Evolutionary conservation across 371 early-diverging fungal species (phyloP).

Genomic region (Mortierella sp.): DNA sequence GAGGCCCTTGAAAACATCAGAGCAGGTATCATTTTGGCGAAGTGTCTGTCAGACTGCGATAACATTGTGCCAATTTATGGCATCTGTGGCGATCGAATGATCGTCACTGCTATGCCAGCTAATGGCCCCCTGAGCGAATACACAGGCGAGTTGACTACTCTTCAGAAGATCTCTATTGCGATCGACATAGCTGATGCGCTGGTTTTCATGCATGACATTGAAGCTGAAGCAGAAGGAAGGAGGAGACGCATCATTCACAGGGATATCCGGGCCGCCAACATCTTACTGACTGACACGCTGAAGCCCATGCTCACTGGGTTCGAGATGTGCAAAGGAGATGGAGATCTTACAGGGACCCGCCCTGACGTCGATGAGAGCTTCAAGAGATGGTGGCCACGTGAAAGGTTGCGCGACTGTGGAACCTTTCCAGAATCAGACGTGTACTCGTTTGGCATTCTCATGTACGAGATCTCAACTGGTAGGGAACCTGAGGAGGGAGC

Average conservation of each 20-base stretch:
- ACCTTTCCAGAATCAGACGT: constrained; percentile 23
- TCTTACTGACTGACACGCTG: constrained; percentile 15
- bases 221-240: neutral
- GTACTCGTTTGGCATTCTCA: constrained; percentile 31
- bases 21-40: constrained; percentile 5
- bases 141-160: neutral
- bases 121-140: constrained; percentile 26
- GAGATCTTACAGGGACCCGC: constrained; percentile 11
- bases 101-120: constrained; percentile 19
- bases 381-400: constrained; percentile 30
- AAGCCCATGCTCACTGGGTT: constrained; percentile 38
- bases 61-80: constrained; percentile 18
- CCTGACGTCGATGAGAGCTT: constrained; percentile 9
- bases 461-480: constrained; percentile 40
- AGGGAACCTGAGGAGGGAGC: constrained; percentile 12
- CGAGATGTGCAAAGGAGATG: constrained; percentile 26
- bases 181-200: constrained; percentile 28
- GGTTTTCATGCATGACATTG: constrained; percentile 15
- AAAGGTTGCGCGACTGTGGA: constrained; percentile 4
- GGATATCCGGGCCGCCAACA: constrained; percentile 34
- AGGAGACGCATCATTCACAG: constrained; percentile 19
- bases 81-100: constrained; percentile 23
- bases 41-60: constrained; percentile 18
- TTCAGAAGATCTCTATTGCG: constrained; percentile 32
- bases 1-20: constrained; percentile 5